These are phyloP conservation scores for Nigrospora oryzae DNA, from an alignment of 2,329 filamentous ascomycete genomes.

Conservation along the genomic window DNA sequence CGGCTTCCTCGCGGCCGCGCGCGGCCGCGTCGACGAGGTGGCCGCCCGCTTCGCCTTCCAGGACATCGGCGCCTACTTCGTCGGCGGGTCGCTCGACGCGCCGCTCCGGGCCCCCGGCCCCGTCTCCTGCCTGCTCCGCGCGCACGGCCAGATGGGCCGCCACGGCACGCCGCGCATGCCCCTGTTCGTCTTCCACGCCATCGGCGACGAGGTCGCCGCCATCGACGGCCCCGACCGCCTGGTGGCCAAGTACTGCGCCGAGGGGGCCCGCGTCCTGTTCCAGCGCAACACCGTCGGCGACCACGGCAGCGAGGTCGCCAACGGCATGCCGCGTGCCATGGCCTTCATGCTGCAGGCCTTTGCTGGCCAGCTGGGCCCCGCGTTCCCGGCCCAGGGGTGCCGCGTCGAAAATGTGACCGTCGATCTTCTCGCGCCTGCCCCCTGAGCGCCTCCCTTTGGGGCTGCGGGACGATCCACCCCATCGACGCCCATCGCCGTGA, in stretches of 20 bases:
- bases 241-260: slow-evolving; percentile 26
- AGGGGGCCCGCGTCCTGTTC: slow-evolving; percentile 30
- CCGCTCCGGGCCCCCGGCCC: too few relatives aligned
- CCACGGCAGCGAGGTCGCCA: slow-evolving; percentile 23
- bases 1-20: slow-evolving; percentile 11
- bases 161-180: slow-evolving; percentile 32
- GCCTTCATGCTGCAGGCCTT: too few relatives aligned
- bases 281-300: slow-evolving; percentile 30
- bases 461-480: too few relatives aligned
- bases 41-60: slow-evolving; percentile 9
- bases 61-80: slow-evolving; percentile 20
- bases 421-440: too few relatives aligned
- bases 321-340: slow-evolving; percentile 4
- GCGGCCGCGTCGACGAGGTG: slow-evolving; percentile 6
- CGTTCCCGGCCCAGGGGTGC: too few relatives aligned
- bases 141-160: slow-evolving; percentile 10
- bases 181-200: slow-evolving; percentile 34
- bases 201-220: slow-evolving; percentile 30
- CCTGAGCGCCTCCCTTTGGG: too few relatives aligned
- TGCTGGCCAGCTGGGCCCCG: too few relatives aligned
- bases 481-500: too few relatives aligned
- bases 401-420: too few relatives aligned
- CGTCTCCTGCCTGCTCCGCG: too few relatives aligned
- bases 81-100: slow-evolving; percentile 6
- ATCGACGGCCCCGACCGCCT: slow-evolving; percentile 29